Conservation (phyloP, 306 rosid species). For the Cucurbita maxima region DNA sequence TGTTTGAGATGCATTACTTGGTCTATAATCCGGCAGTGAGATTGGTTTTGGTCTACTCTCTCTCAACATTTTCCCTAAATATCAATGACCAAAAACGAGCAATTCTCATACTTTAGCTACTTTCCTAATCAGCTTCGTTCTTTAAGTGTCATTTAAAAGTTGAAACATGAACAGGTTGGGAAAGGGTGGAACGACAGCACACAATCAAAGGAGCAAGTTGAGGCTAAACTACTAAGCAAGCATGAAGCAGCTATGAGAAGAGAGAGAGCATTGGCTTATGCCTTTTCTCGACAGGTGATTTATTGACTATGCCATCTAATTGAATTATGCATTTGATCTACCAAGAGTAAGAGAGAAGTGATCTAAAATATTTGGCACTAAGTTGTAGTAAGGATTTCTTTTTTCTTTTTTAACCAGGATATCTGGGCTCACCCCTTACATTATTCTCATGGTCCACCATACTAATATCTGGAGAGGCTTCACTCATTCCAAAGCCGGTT, state of each 20-base stretch:
- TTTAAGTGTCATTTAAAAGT: background rate
- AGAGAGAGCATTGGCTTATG: constrained; percentile 92
- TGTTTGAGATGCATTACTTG: background rate
- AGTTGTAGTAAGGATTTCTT: background rate
- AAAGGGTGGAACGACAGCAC: constrained; percentile 94
- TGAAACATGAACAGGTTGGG: constrained; percentile 38
- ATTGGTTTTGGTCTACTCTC: background rate
- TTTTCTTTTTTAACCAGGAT: background rate
- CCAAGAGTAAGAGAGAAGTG: background rate
- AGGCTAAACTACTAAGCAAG: constrained; percentile 66
- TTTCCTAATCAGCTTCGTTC: background rate
- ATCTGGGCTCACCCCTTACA: background rate
- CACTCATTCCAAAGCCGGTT: background rate
- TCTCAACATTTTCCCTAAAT: background rate
- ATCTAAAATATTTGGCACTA: background rate
- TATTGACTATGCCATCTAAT: constrained; percentile 1
- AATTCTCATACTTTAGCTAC: background rate
- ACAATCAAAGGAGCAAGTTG: constrained; percentile 87
- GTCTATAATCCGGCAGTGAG: background rate
- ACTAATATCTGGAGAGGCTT: background rate
- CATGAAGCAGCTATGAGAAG: constrained; percentile 81
- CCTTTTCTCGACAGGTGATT: constrained; percentile 86
- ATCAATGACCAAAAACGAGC: background rate
- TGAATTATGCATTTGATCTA: background rate
- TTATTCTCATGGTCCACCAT: background rate